Conservation (phyloP, 805 yeast genomes). For the Zygoascus bituminiphila region DNA sequence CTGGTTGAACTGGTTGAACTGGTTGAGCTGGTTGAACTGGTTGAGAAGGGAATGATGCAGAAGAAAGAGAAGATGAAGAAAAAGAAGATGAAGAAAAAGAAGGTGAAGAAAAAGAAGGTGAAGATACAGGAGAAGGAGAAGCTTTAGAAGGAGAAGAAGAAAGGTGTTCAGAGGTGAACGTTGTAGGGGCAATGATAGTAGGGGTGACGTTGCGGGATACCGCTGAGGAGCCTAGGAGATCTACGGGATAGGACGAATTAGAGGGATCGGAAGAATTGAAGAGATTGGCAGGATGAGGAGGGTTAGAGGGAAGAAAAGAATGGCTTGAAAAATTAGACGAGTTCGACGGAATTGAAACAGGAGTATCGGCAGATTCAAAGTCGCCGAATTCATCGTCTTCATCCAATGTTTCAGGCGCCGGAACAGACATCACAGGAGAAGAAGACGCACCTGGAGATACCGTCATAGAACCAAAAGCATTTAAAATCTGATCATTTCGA, state of each 20-base stretch:
- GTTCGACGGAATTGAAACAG: not conserved
- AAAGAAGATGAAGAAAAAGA: no score
- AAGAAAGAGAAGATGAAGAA: no score
- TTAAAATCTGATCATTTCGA: not conserved
- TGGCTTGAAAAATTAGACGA: no score
- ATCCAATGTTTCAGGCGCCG: not conserved
- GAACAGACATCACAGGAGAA: not conserved
- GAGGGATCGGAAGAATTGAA: not conserved
- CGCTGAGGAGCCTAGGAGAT: no score
- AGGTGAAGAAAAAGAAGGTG: not conserved
- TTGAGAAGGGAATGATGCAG: no score
- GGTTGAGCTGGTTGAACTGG: no score
- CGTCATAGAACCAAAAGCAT: not conserved
- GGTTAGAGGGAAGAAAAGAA: not conserved
- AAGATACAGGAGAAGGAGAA: not conserved
- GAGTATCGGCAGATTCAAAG: constrained; percentile 42
- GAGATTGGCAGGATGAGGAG: not conserved
- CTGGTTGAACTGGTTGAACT: no score
- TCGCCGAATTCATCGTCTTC: constrained; percentile 37
- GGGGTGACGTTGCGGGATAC: not conserved
- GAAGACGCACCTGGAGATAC: not conserved
- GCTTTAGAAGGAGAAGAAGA: not conserved
- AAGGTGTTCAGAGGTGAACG: not conserved
- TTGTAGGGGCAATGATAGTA: not conserved
- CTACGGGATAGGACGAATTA: not conserved